Evolutionary conservation across 1,139 yeast species (phyloP).

Genomic region (Blastobotrys apis): DNA sequence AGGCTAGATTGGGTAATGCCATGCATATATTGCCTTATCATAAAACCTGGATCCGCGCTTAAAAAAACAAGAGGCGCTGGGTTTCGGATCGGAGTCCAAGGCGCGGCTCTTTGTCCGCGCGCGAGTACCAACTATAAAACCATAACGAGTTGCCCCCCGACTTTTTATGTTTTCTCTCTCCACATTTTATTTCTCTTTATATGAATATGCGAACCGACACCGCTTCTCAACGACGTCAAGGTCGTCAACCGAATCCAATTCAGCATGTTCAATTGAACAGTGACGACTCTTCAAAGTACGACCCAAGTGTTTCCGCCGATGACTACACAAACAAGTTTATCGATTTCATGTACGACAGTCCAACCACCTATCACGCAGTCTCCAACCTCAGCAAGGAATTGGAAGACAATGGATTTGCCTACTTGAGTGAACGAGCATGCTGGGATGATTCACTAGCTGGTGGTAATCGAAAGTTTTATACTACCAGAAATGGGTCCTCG

Average conservation of each 20-base stretch:
- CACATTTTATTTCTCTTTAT: neutral
- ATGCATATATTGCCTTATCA: too few species aligned
- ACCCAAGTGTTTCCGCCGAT: slow-evolving; percentile 20
- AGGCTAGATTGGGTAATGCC: too few species aligned
- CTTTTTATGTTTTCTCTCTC: too few species aligned
- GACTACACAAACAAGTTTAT: slow-evolving; percentile 51
- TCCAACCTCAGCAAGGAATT: slow-evolving; percentile 43
- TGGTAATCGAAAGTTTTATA: slow-evolving; percentile 66
- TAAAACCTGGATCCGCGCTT: too few species aligned
- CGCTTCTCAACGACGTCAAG: slow-evolving; percentile 1
- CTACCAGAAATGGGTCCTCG: slow-evolving; percentile 74
- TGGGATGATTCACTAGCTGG: slow-evolving; percentile 56
- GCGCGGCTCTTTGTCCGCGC: too few species aligned
- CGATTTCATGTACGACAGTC: slow-evolving; percentile 75
- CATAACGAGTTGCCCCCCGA: neutral
- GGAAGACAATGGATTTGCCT: slow-evolving; percentile 39
- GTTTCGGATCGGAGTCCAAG: too few species aligned
- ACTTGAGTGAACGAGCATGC: slow-evolving; percentile 61
- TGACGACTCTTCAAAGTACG: too few species aligned
- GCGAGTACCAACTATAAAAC: too few species aligned
- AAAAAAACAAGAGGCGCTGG: too few species aligned
- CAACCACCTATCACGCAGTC: slow-evolving; percentile 92
- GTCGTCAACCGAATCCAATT: slow-evolving; percentile 4
- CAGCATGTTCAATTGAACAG: too few species aligned
- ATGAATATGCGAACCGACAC: neutral